Base-by-base conservation (phyloP, 345 rosid species). In the Cochlearia excelsa region DNA sequence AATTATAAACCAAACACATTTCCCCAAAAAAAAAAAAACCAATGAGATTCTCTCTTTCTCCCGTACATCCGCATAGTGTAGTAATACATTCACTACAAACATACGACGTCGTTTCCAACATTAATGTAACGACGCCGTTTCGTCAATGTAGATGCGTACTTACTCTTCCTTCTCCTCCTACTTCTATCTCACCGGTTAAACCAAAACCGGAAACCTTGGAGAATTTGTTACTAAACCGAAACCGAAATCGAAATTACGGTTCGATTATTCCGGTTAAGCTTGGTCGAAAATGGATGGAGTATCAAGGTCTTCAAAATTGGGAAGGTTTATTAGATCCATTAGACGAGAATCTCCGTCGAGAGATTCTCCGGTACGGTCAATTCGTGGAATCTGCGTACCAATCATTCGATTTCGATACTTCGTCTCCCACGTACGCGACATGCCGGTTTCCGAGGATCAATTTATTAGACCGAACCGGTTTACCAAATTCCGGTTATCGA, bases 321-420 rank as follows among this genome's bases (percentile, higher is more conserved):
- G 82, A 80, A 11, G 81, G 81, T n/a, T 63, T 82, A 31, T 78
- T 82, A 16, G 89, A 92, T 63, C 99, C 99, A 3, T 84, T 92
- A 0, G 99, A 92, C 63, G 86, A 89, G 8, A 85, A 70, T 59
- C 73, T 93, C 66, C 84, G 95, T 0, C 43, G 68, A 0, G 99
- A 89, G 62, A 87, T 93, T 43, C 80, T 93, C 31, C 83, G 99
- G 10, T 93, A 93, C 46, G 99, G 99, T 4, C 67, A 67, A 3
- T 89, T 93, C 68, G 88, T 89, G 0, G 87, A 86, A 6, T 86
- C 95, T 3, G 84, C 99, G 2, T 93, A 93, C 51, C 76, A 76
- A 51, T 66, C 94, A 0, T 93, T 80, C 39, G 93, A 93, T 69
- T 86, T 85, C 40, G 85, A 89, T 51, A 80, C 86, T 4, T 80